These are phyloP conservation scores for Termitomyces sp. DNA, from an alignment of 768 basidiomycete genomes.

Conservation along the genomic window DNA sequence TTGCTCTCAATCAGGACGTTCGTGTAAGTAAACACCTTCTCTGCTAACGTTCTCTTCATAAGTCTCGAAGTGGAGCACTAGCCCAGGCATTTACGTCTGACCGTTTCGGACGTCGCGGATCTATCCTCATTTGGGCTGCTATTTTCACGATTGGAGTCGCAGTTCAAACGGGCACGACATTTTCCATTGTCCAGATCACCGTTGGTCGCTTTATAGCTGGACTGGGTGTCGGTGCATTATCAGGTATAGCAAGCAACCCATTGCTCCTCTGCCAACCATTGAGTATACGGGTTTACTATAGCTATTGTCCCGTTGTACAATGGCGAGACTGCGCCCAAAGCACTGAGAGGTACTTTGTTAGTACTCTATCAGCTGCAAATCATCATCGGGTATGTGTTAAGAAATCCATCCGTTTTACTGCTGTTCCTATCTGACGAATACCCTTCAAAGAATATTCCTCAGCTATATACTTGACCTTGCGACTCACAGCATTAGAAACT, in stretches of 20 bases:
- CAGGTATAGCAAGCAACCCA: conserved; percentile 34
- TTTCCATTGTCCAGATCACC: conserved; percentile 58
- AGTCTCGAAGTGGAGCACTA: conserved; percentile 46
- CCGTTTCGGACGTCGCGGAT: conserved; percentile 62
- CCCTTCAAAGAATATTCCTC: conserved; percentile 50
- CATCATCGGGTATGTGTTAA: conserved; percentile 49
- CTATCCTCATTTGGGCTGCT: conserved; percentile 69
- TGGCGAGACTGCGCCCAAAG: conserved; percentile 73
- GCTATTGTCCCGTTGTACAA: conserved; percentile 65
- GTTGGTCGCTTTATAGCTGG: conserved; percentile 74
- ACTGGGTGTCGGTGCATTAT: conserved; percentile 71
- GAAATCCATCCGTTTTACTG: background rate
- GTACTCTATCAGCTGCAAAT: conserved; percentile 78
- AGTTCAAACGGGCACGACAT: conserved; percentile 61
- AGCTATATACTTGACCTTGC: conserved; percentile 69
- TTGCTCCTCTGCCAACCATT: background rate
- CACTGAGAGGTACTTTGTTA: conserved; percentile 62
- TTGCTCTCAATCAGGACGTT: conserved; percentile 32
- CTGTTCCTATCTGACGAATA: background rate
- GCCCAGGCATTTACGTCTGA: conserved; percentile 73
- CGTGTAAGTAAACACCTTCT: conserved; percentile 29
- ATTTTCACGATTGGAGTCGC: conserved; percentile 68
- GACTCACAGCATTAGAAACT: conserved; percentile 45
- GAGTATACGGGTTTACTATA: conserved; percentile 6
- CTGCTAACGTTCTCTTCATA: background rate